These are phyloP conservation scores for Neurospora sp. DNA, from an alignment of 495 filamentous ascomycete species.

Conservation along the genomic window DNA sequence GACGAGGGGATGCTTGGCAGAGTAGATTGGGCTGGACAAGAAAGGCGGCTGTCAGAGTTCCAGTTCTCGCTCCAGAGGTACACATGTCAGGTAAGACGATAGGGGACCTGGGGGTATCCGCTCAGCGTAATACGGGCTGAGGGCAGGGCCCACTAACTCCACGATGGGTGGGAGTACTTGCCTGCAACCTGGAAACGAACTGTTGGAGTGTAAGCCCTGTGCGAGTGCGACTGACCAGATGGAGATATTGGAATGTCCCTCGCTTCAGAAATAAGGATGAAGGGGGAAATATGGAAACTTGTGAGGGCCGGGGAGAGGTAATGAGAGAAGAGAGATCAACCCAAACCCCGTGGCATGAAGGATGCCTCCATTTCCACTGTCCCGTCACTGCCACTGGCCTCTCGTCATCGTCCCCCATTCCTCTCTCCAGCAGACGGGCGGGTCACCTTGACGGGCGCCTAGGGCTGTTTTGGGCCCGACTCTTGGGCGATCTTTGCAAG, in stretches of 20 bases:
- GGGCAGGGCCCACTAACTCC: not conserved
- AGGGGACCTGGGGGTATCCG: not conserved
- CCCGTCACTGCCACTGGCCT: not conserved
- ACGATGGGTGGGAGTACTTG: not conserved
- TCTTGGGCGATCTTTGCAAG: not conserved
- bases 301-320: not conserved
- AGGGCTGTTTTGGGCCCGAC: not conserved
- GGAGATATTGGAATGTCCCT: not conserved
- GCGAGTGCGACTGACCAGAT: not conserved
- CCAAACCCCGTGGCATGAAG: not conserved
- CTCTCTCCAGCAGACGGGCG: not conserved
- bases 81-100: not conserved
- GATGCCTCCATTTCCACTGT: not conserved
- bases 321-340: not conserved
- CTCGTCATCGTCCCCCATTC: not conserved
- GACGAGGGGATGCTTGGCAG: slow-evolving; percentile 13
- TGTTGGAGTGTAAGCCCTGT: not conserved
- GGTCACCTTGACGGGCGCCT: not conserved
- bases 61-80: not conserved
- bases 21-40: slow-evolving; percentile 18
- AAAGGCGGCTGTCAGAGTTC: not conserved
- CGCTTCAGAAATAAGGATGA: not conserved
- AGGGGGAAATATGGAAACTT: not conserved
- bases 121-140: not conserved
- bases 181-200: not conserved